Conservation (phyloP, 305 asterid genomes). For the Solanum hybrid region DNA sequence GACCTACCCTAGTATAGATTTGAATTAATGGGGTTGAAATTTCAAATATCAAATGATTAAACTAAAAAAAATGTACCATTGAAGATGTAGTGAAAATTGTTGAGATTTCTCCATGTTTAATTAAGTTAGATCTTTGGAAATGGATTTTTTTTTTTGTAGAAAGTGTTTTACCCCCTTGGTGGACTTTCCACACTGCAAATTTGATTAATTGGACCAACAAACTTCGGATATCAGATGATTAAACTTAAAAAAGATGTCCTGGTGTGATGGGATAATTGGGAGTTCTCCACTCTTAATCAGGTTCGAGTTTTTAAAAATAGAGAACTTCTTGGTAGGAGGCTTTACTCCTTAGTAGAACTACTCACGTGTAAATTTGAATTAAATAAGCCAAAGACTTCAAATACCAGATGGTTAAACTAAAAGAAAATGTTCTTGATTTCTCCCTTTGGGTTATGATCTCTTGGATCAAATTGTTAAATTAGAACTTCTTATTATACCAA, state of each 20-base stretch:
- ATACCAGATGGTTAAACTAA: neutral
- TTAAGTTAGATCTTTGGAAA: neutral
- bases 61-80: neutral
- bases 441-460: neutral
- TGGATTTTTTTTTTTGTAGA: neutral
- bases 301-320: neutral
- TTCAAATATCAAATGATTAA: neutral
- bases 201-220: neutral
- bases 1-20: neutral
- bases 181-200: neutral
- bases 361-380: neutral
- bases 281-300: neutral
- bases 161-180: neutral
- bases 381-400: neutral
- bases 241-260: neutral
- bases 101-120: neutral
- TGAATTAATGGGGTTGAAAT: neutral
- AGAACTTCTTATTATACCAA: neutral
- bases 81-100: neutral
- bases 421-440: neutral
- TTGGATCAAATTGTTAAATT: neutral
- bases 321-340: neutral
- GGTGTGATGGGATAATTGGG: neutral
- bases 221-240: neutral
- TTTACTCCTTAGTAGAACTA: neutral